A percentile compares a stretch with the other conserved stretches of the same genome.
phyloP scores from a whole-genome alignment of 1,139 yeast species.

The Protomyces gravidus region DNA sequence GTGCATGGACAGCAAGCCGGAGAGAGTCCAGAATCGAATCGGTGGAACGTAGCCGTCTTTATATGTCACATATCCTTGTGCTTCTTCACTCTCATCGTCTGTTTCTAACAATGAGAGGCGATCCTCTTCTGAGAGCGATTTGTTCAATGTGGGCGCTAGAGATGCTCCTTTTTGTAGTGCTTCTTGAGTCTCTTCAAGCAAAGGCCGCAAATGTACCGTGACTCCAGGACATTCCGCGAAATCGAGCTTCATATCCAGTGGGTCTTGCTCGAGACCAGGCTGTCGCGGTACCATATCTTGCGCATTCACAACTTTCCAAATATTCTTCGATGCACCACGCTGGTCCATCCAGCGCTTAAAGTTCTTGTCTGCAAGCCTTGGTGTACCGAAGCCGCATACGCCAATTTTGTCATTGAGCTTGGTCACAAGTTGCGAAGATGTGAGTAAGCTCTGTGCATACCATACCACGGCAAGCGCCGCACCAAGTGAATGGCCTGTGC shows the following conservation, averaged over 20 bases:
- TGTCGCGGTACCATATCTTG: conserved; percentile 26
- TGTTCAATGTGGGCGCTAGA: background rate
- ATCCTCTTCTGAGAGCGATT: background rate
- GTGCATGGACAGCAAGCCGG: conserved; percentile 14
- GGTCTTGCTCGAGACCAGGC: conserved; percentile 11
- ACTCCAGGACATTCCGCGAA: conserved; percentile 26
- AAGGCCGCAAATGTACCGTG: conserved; percentile 12
- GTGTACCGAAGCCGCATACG: conserved; percentile 22
- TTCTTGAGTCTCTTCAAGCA: background rate
- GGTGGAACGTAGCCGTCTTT: conserved; percentile 22
- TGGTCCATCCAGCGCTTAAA: conserved; percentile 19
- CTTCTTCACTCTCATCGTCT: background rate
- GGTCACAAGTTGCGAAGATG: background rate
- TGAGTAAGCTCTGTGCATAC: conserved; percentile 20
- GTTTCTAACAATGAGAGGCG: background rate
- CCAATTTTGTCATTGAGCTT: conserved; percentile 2
- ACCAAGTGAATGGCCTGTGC: conserved; percentile 25
- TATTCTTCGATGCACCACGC: background rate
- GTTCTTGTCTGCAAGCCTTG: conserved; percentile 12
- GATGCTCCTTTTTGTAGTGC: background rate
- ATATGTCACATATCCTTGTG: background rate
- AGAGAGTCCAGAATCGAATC: conserved; percentile 20
- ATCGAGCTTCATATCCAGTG: conserved; percentile 5
- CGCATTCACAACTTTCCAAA: conserved; percentile 22
- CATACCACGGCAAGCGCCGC: conserved; percentile 24